Conservation (phyloP, 805 yeast genomes). For the Ogataea pilisensis region DNA sequence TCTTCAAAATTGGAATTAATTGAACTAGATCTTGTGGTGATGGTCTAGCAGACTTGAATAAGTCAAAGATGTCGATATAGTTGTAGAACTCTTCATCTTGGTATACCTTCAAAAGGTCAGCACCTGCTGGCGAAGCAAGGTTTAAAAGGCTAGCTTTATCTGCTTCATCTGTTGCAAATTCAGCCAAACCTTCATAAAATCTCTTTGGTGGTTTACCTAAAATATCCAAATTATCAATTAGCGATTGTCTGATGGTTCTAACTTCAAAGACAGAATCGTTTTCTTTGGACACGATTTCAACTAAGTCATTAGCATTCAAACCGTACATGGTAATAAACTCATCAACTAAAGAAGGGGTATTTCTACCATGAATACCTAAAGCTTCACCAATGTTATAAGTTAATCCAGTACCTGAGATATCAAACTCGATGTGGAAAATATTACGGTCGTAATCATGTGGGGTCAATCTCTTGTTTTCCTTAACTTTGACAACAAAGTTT, state of each 20-base stretch:
- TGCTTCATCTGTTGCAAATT: conserved; percentile 62
- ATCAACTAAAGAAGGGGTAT: conserved; percentile 59
- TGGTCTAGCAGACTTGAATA: conserved; percentile 82
- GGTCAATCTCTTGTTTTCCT: conserved; percentile 88
- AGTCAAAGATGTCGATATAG: conserved; percentile 75
- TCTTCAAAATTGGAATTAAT: conserved; percentile 80
- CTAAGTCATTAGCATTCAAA: conserved; percentile 60
- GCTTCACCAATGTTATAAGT: conserved; percentile 96
- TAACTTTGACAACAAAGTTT: conserved; percentile 83
- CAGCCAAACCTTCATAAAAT: conserved; percentile 80
- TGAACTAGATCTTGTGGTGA: conserved; percentile 61
- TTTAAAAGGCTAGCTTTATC: conserved; percentile 60
- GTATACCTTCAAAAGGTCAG: conserved; percentile 74
- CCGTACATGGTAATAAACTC: conserved; percentile 71
- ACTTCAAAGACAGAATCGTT: conserved; percentile 54
- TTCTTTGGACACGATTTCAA: conserved; percentile 70
- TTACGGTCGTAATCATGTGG: conserved; percentile 88
- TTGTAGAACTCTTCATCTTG: conserved; percentile 81
- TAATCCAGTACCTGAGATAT: conserved; percentile 83
- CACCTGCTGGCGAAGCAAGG: conserved; percentile 76
- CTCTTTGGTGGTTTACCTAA: conserved; percentile 96
- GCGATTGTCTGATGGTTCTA: conserved; percentile 78
- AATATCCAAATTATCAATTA: conserved; percentile 76
- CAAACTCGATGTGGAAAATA: conserved; percentile 95
- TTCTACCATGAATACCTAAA: conserved; percentile 90